Evolutionary conservation across 2,329 filamentous ascomycete genomes (phyloP).

Genomic region (Diaporthe helianthi): DNA sequence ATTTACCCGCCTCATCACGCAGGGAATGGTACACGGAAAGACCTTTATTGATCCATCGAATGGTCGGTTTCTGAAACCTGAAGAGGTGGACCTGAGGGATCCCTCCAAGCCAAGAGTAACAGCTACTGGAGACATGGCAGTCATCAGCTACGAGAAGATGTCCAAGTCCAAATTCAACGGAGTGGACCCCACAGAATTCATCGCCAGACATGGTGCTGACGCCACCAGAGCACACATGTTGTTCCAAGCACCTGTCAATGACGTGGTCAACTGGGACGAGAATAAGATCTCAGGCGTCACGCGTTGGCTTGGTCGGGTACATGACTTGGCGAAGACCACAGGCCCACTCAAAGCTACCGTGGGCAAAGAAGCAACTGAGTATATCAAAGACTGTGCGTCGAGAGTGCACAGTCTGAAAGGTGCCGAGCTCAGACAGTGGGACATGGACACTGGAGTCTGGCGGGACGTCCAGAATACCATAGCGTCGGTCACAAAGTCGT

Average conservation of each 20-base stretch:
- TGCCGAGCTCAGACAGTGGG: conserved; percentile 48
- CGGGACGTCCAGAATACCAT: conserved; percentile 73
- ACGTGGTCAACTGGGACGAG: conserved; percentile 89
- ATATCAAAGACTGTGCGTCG: conserved; percentile 33
- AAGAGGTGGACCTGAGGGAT: conserved; percentile 72
- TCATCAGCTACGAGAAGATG: conserved; percentile 86
- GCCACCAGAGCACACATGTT: conserved; percentile 85
- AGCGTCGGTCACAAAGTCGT: conserved; percentile 69
- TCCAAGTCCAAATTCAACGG: conserved; percentile 95
- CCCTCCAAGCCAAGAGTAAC: conserved; percentile 65
- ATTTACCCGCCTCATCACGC: conserved; percentile 81
- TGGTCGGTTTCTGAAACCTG: conserved; percentile 77
- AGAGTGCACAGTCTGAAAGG: conserved; percentile 43
- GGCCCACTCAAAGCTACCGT: conserved; percentile 22
- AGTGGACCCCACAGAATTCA: conserved; percentile 78
- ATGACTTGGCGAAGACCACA: conserved; percentile 57
- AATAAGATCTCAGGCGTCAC: conserved; percentile 81
- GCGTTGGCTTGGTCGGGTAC: conserved; percentile 77
- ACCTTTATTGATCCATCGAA: conserved; percentile 79
- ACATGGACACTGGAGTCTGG: conserved; percentile 63
- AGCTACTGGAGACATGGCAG: conserved; percentile 64
- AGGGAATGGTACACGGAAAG: conserved; percentile 92
- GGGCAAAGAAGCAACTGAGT: not conserved
- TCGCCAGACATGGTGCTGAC: conserved; percentile 80
- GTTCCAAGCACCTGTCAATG: conserved; percentile 84